Conservation (phyloP, 75 land plant genomes). For the Isoetes taiwanensis region DNA sequence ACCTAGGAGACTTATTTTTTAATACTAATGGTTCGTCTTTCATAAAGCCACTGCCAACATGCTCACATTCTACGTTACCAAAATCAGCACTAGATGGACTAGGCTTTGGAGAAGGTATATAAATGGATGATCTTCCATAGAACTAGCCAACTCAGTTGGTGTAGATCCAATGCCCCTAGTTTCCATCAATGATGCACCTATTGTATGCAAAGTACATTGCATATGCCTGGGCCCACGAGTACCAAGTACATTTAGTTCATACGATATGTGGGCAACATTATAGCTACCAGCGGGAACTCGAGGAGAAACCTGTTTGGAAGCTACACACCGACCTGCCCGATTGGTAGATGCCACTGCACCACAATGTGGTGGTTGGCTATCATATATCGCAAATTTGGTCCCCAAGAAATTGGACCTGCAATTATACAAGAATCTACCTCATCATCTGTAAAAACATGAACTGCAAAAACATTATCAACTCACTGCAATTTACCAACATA, state of each 20-base stretch:
- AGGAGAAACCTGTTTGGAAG: not conserved
- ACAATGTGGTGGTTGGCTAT: conserved; percentile 29
- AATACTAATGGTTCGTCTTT: not conserved
- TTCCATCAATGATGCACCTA: not conserved
- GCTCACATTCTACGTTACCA: too few relatives aligned
- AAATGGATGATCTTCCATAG: not conserved
- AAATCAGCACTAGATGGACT: too few relatives aligned
- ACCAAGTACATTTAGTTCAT: conserved; percentile 7
- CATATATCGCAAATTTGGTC: conserved; percentile 44
- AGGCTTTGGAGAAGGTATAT: not conserved
- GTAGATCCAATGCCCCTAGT: not conserved
- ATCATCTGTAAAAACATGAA: too few relatives aligned
- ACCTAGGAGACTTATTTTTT: conserved; percentile 4
- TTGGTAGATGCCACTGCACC: conserved; percentile 5
- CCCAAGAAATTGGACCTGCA: conserved; percentile 29
- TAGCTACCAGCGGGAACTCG: conserved; percentile 1
- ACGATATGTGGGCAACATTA: conserved; percentile 4
- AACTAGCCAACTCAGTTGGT: not conserved
- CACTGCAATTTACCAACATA: conserved; percentile 53
- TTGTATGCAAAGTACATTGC: conserved; percentile 1
- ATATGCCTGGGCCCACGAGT: conserved; percentile 1
- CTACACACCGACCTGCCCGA: not conserved
- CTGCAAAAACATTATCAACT: too few relatives aligned
- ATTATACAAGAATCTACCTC: too few relatives aligned
- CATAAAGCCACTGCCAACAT: too few relatives aligned